These are phyloP conservation scores for Blastobotrys petasosporus DNA, from an alignment of 1,139 yeast species.

Conservation along the genomic window DNA sequence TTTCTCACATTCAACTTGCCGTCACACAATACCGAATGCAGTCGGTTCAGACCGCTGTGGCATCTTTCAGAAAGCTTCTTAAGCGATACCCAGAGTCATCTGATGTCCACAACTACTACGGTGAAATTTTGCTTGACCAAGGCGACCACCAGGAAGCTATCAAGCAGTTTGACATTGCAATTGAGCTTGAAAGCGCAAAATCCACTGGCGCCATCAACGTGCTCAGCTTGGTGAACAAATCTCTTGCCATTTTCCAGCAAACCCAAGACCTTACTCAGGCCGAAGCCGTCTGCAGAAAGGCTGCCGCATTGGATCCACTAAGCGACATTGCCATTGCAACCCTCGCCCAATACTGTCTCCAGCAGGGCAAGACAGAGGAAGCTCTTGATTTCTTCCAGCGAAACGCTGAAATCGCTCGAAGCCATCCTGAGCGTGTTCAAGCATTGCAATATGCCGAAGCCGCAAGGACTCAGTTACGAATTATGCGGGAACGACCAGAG, in stretches of 20 bases:
- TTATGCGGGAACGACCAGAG: slow-evolving; percentile 32
- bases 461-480: slow-evolving; percentile 33
- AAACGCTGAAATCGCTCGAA: slow-evolving; percentile 76
- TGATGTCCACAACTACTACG: slow-evolving; percentile 91
- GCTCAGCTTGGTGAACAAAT: slow-evolving; percentile 85
- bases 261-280: slow-evolving; percentile 48
- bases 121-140: slow-evolving; percentile 84
- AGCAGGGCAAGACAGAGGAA: slow-evolving; percentile 72
- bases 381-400: slow-evolving; percentile 79
- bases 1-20: slow-evolving; percentile 87
- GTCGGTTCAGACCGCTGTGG: slow-evolving; percentile 52
- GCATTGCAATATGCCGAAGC: slow-evolving; percentile 93
- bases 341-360: slow-evolving; percentile 84
- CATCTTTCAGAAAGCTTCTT: slow-evolving; percentile 67
- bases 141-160: slow-evolving; percentile 68
- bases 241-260: slow-evolving; percentile 45
- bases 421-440: slow-evolving; percentile 80
- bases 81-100: slow-evolving; percentile 79
- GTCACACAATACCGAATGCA: slow-evolving; percentile 87
- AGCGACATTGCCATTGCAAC: slow-evolving; percentile 86
- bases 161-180: slow-evolving; percentile 82
- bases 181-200: slow-evolving; percentile 61
- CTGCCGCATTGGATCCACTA: slow-evolving; percentile 76
- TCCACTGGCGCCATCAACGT: slow-evolving; percentile 65
- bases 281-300: slow-evolving; percentile 62